Evolutionary conservation across 2,329 filamentous ascomycete species (phyloP).

Genomic region (Cladorrhinum sp.): DNA sequence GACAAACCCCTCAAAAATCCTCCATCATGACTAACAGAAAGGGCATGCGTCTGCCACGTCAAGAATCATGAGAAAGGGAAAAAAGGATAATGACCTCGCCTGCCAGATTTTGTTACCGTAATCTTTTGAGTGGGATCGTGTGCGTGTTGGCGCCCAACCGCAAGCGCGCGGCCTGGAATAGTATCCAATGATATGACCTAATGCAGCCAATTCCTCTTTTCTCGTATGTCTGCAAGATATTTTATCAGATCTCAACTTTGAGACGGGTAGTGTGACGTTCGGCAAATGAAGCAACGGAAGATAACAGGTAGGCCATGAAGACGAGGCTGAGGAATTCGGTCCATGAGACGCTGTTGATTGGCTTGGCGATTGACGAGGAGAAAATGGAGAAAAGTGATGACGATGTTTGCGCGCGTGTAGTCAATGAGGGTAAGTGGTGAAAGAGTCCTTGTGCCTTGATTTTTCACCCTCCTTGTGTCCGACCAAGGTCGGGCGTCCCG

Average conservation of each 20-base stretch:
- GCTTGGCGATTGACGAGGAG: neutral
- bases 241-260: constrained; percentile 6
- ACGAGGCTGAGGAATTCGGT: neutral
- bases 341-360: neutral
- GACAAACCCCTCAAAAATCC: neutral
- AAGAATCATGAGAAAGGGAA: neutral
- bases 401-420: neutral
- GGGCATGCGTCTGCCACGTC: neutral
- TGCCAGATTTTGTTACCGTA: neutral
- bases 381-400: neutral
- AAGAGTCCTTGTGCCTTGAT: neutral
- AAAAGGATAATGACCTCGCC: neutral
- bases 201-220: neutral
- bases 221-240: neutral
- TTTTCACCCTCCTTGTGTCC: neutral
- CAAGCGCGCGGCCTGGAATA: constrained; percentile 4
- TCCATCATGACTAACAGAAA: neutral
- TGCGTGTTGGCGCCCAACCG: constrained; percentile 5
- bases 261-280: neutral
- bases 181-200: neutral
- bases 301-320: neutral
- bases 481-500: neutral
- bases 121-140: neutral
- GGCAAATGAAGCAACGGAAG: constrained; percentile 2
- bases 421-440: no score